Evolutionary conservation across 2,329 filamentous ascomycete genomes (phyloP).

Genomic region (Calonectria montana): DNA sequence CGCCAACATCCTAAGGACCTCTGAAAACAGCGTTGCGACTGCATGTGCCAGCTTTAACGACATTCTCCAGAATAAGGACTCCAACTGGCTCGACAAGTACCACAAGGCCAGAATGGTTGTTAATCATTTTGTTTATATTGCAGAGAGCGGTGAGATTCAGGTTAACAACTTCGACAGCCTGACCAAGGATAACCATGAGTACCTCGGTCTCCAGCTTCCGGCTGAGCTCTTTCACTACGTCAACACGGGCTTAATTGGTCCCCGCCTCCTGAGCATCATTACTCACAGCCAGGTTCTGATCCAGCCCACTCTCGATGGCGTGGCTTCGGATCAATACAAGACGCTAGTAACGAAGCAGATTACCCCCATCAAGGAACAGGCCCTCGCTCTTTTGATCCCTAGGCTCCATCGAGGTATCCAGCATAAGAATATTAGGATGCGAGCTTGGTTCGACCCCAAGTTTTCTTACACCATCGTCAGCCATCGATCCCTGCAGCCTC

Average conservation of each 20-base stretch:
- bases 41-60: constrained; percentile 85
- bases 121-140: constrained; percentile 87
- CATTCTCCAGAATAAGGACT: constrained; percentile 75
- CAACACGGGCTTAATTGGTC: constrained; percentile 82
- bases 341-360: constrained; percentile 81
- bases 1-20: constrained; percentile 77
- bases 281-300: constrained; percentile 83
- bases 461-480: constrained; percentile 74
- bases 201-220: constrained; percentile 89
- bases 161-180: constrained; percentile 79
- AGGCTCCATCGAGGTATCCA: constrained; percentile 86
- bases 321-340: constrained; percentile 82
- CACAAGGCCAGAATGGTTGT: constrained; percentile 87
- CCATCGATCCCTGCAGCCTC: constrained; percentile 62
- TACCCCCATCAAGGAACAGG: constrained; percentile 78
- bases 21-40: constrained; percentile 76
- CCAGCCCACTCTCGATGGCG: constrained; percentile 86
- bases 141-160: constrained; percentile 79
- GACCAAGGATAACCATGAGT: constrained; percentile 87
- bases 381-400: constrained; percentile 82
- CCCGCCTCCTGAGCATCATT: constrained; percentile 84
- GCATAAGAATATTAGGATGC: constrained; percentile 80
- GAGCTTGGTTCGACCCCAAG: constrained; percentile 84
- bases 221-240: constrained; percentile 93
- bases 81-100: constrained; percentile 87